Conservation (phyloP, 257 asterid species). For the Scutellaria galericulata region DNA sequence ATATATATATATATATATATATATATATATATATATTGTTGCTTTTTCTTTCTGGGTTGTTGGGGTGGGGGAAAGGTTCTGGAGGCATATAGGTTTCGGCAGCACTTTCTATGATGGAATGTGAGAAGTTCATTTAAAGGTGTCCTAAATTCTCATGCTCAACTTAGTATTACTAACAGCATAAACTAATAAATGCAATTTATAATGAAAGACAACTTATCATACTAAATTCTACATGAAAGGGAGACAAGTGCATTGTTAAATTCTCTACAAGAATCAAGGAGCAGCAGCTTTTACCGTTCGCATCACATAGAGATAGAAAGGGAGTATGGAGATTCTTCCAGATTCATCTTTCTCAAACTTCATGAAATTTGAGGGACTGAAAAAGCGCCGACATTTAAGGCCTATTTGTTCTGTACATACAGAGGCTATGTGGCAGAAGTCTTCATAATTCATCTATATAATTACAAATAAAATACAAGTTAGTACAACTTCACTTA, state of each 20-base stretch:
- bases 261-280: not conserved
- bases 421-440: conserved; percentile 99
- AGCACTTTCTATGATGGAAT: not conserved
- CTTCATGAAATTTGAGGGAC: conserved; percentile 99
- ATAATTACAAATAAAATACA: conserved; percentile 36
- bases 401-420: conserved; percentile 98
- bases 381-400: conserved; percentile 91
- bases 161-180: conserved; percentile 13
- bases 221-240: not conserved
- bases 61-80: conserved; percentile 7
- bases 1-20: too few species aligned
- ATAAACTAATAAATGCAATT: not conserved
- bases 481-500: conserved; percentile 40
- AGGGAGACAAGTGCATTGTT: conserved; percentile 18
- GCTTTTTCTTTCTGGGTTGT: not conserved
- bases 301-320: conserved; percentile 99
- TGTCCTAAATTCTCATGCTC: not conserved
- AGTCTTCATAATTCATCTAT: conserved; percentile 99
- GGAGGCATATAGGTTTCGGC: not conserved
- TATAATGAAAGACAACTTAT: not conserved
- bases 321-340: conserved; percentile 94
- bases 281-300: conserved; percentile 60
- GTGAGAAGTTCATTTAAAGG: conserved; percentile 4
- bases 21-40: not conserved
- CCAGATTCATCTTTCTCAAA: conserved; percentile 99